A percentile compares a stretch with the other conserved stretches of the same genome.
Evolutionary conservation across 2,329 filamentous ascomycete genomes (phyloP).

Genomic region (Exophiala calicioides): DNA sequence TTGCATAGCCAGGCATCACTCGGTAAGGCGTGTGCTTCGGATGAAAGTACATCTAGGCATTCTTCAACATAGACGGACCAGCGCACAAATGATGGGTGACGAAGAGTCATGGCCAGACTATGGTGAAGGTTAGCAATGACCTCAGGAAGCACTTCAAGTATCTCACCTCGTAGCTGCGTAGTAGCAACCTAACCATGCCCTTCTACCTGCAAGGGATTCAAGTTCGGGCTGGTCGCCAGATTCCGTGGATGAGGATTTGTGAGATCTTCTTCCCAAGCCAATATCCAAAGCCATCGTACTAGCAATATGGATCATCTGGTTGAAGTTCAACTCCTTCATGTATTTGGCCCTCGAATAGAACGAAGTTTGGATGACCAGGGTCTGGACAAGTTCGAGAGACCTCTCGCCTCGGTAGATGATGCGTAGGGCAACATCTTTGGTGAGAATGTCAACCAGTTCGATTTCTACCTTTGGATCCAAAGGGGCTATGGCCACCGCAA

Average conservation of each 20-base stretch:
- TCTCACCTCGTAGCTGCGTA: conserved; percentile 56
- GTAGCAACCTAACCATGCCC: conserved; percentile 63
- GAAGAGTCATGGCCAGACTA: conserved; percentile 57
- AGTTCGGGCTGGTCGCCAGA: conserved; percentile 37
- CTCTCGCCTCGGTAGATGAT: conserved; percentile 76
- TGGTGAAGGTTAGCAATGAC: not conserved
- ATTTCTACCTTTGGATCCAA: conserved; percentile 58
- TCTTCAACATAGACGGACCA: conserved; percentile 66
- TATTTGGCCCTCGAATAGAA: conserved; percentile 86
- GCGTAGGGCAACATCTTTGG: conserved; percentile 71
- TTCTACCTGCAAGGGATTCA: conserved; percentile 55
- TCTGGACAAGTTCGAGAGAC: conserved; percentile 78
- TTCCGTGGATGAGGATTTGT: conserved; percentile 41
- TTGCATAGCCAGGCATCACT: conserved; percentile 59
- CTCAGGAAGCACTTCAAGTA: not conserved
- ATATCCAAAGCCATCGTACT: conserved; percentile 81
- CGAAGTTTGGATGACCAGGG: conserved; percentile 70
- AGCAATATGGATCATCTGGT: conserved; percentile 78
- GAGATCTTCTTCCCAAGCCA: conserved; percentile 64
- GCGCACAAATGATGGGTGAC: conserved; percentile 58
- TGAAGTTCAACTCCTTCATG: conserved; percentile 84
- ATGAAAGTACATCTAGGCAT: conserved; percentile 58
- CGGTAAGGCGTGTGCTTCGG: conserved; percentile 55
- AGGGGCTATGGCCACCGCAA: conserved; percentile 54
- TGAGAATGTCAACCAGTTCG: conserved; percentile 66